Conservation (phyloP, 2,329 filamentous ascomycete genomes). For the Trematosphaeria pertusa region DNA sequence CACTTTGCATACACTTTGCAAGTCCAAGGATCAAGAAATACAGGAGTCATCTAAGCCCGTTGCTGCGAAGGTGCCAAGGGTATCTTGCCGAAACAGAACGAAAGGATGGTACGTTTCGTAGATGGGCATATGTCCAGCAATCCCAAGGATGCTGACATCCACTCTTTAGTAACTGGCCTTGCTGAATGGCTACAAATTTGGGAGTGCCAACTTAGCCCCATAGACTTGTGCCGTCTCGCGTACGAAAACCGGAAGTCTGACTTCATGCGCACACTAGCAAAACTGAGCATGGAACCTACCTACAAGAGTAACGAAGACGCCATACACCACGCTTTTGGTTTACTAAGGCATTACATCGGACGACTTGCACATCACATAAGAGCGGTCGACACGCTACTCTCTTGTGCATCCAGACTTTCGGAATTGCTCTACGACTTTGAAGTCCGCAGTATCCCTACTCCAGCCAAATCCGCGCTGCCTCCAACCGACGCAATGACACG, state of each 20-base stretch:
- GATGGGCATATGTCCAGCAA: background rate
- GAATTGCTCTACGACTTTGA: slow-evolving; percentile 42
- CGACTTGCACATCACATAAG: slow-evolving; percentile 55
- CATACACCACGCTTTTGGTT: slow-evolving; percentile 28
- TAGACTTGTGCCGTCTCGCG: slow-evolving; percentile 17
- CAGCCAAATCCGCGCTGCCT: slow-evolving; percentile 22
- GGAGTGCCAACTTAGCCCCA: slow-evolving; percentile 1
- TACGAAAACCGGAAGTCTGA: slow-evolving; percentile 14
- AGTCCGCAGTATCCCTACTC: slow-evolving; percentile 21
- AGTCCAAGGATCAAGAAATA: slow-evolving; percentile 21
- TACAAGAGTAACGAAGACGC: slow-evolving; percentile 16
- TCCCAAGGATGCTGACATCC: background rate
- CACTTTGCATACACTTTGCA: slow-evolving; percentile 19
- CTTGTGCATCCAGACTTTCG: slow-evolving; percentile 37
- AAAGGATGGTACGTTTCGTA: slow-evolving; percentile 12
- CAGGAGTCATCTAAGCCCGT: slow-evolving; percentile 8
- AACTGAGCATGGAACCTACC: slow-evolving; percentile 11
- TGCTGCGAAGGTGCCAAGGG: slow-evolving; percentile 7
- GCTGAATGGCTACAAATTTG: slow-evolving; percentile 9
- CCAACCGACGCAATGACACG: slow-evolving; percentile 21
- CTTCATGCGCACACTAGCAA: slow-evolving; percentile 14
- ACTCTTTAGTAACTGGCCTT: slow-evolving; percentile 4
- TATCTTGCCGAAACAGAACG: slow-evolving; percentile 7
- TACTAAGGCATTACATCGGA: slow-evolving; percentile 53
- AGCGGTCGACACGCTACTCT: slow-evolving; percentile 48